Conservation (phyloP, 1,139 yeast species). For the Candida pseudoviswanathii region DNA sequence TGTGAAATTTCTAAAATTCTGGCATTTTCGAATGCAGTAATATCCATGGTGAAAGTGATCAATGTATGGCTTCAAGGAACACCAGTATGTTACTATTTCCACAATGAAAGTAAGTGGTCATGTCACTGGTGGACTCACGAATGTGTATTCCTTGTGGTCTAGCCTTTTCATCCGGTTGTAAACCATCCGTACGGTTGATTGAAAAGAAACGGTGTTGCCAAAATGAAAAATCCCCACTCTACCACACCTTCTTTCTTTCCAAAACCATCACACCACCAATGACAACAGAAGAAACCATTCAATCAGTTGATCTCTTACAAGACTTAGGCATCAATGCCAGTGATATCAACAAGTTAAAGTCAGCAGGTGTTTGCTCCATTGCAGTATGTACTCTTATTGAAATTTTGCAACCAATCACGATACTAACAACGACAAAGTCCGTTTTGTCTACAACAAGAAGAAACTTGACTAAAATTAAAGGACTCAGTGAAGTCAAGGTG, state of each 20-base stretch:
- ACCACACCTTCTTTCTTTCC: neutral
- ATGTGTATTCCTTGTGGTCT: no score
- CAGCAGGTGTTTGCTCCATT: constrained; percentile 56
- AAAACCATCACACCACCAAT: neutral
- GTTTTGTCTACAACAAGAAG: constrained; percentile 57
- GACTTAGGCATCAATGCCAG: constrained; percentile 59
- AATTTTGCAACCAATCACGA: neutral
- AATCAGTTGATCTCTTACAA: constrained; percentile 54
- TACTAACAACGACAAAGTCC: constrained; percentile 30
- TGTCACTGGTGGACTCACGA: no score
- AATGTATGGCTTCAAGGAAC: no score
- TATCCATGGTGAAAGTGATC: no score
- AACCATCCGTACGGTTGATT: no score
- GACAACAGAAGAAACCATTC: constrained; percentile 10
- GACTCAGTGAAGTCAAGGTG: constrained; percentile 59
- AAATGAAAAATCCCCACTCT: neutral
- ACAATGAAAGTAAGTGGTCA: no score
- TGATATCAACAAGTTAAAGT: constrained; percentile 54
- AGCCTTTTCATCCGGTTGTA: no score
- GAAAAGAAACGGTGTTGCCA: neutral
- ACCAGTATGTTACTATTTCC: no score
- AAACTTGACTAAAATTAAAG: constrained; percentile 53
- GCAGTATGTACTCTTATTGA: constrained; percentile 34
- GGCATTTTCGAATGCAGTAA: no score
- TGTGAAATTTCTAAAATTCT: no score